Conservation (phyloP, 2,329 filamentous ascomycete species). For the Sphaerulina populicola region DNA sequence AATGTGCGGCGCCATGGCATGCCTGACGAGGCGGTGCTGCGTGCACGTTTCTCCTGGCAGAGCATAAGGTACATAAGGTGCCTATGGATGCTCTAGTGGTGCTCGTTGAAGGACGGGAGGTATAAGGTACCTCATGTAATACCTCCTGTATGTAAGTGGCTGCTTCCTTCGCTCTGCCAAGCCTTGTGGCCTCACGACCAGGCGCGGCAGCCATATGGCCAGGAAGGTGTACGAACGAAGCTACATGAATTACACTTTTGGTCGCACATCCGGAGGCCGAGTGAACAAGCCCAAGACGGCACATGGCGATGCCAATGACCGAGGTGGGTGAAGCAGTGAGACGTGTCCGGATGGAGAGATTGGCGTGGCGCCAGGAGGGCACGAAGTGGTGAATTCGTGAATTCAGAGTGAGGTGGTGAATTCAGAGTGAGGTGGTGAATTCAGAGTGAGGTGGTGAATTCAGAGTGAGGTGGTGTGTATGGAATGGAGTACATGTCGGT, state of each 20-base stretch:
- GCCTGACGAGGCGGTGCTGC: not conserved
- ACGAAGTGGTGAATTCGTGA: too few relatives aligned
- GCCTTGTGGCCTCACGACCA: conserved; percentile 1
- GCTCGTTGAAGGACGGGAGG: not conserved
- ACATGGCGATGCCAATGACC: not conserved
- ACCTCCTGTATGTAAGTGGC: conserved; percentile 1
- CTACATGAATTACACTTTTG: not conserved
- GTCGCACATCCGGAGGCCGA: too few relatives aligned
- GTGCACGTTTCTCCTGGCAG: not conserved
- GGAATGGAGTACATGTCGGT: too few relatives aligned
- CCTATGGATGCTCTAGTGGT: too few relatives aligned
- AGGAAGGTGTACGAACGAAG: not conserved
- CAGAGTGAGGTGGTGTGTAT: too few relatives aligned
- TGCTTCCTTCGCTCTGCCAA: conserved; percentile 2
- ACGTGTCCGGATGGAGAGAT: not conserved
- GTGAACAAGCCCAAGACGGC: too few relatives aligned
- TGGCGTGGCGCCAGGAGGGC: not conserved
- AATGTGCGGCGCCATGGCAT: not conserved
- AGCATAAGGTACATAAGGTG: too few relatives aligned
- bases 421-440: too few relatives aligned
- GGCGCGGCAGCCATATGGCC: not conserved
- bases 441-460: too few relatives aligned
- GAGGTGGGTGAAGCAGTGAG: not conserved
- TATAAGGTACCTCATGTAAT: not conserved
- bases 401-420: too few relatives aligned